Percentiles rank a stretch among this genome's conserved stretches.
These are phyloP conservation scores for Venturia carpophila DNA, from an alignment of 2,329 filamentous ascomycete genomes.

Conservation along the genomic window DNA sequence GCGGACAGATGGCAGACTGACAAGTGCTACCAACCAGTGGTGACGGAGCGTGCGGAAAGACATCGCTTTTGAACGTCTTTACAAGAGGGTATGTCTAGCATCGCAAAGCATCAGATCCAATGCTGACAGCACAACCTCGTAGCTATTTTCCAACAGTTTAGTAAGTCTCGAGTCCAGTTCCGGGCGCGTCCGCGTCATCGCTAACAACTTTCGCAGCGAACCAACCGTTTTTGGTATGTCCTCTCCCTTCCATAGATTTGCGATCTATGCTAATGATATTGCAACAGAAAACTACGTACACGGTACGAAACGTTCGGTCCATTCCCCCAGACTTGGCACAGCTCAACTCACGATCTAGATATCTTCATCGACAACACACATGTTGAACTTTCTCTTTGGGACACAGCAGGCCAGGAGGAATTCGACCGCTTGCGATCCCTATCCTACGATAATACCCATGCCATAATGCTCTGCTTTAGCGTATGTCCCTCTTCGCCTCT, in stretches of 20 bases:
- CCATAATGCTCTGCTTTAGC: slow-evolving; percentile 98
- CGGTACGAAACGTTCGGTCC: slow-evolving; percentile 47
- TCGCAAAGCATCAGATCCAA: slow-evolving; percentile 14
- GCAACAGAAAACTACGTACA: slow-evolving; percentile 87
- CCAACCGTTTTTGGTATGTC: slow-evolving; percentile 76
- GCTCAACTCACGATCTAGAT: slow-evolving; percentile 47
- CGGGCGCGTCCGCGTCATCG: slow-evolving; percentile 19
- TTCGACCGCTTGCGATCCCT: slow-evolving; percentile 93
- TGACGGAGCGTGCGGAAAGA: slow-evolving; percentile 95
- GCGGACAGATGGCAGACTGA: slow-evolving; percentile 9
- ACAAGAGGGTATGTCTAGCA: slow-evolving; percentile 68
- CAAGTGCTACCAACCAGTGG: slow-evolving; percentile 50
- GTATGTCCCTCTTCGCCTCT: slow-evolving; percentile 34
- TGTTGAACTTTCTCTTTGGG: slow-evolving; percentile 96
- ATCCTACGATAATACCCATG: slow-evolving; percentile 95
- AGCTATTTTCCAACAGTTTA: slow-evolving; percentile 98
- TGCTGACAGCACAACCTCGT: slow-evolving; percentile 18
- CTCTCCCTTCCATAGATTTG: not conserved
- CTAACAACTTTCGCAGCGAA: slow-evolving; percentile 47
- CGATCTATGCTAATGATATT: slow-evolving; percentile 24
- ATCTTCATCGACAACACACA: slow-evolving; percentile 97
- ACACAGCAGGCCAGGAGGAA: slow-evolving; percentile 97
- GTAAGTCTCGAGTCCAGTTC: slow-evolving; percentile 39
- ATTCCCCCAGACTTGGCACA: not conserved
- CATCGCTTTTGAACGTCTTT: slow-evolving; percentile 93